Base-by-base conservation (phyloP, 148 eudicot species). In the Chenopodium berlandieri region DNA sequence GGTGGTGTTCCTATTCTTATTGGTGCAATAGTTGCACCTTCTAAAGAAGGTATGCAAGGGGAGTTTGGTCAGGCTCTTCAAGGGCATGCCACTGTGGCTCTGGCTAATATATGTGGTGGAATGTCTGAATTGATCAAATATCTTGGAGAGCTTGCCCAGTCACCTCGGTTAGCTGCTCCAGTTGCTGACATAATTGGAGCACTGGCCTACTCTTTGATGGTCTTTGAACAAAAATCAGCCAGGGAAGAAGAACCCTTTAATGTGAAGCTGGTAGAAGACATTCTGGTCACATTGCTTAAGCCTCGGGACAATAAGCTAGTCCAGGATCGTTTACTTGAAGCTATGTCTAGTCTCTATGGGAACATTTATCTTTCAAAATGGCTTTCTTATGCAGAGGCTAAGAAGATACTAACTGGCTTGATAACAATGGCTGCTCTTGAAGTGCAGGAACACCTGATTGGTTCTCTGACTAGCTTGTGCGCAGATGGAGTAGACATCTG, bases 41-140 rank as follows among this genome's bases (percentile, higher is more conserved):
- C 95, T 71, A 93, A 93, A 81, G 97, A 93, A 84, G 86, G 90
- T 77, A 87, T 93, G 92, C 93, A 90, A 86, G 95, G 95, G 76
- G 90, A 91, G 80, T 89, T 87, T 71, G 92, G 92, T 48, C 91
- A 85, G 72, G 83, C 84, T 52, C 95, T 93, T 88, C 97, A 93
- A 86, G 82, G 79, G 65, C 97, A 88, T 84, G 91, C 97, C 40
- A 87, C 90, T 30, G 86, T 78, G 77, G 90, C 97, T 76, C 85
- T 93, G 82, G 90, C 94, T n/a, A 89, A 91, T 83, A 90, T 90
- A 82, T 91, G 90, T 83, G 95, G 93, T 82, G 97, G 97, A 63
- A 88, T 92, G 93, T 80, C 90, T 83, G 81, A 90, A 71, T 80
- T 93, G 73, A 87, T 93, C 58, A 81, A 87, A 25, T 90, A 93